phyloP scores from a whole-genome alignment of 2,329 filamentous ascomycete species.

The Scopulariopsis brevicaulis region DNA sequence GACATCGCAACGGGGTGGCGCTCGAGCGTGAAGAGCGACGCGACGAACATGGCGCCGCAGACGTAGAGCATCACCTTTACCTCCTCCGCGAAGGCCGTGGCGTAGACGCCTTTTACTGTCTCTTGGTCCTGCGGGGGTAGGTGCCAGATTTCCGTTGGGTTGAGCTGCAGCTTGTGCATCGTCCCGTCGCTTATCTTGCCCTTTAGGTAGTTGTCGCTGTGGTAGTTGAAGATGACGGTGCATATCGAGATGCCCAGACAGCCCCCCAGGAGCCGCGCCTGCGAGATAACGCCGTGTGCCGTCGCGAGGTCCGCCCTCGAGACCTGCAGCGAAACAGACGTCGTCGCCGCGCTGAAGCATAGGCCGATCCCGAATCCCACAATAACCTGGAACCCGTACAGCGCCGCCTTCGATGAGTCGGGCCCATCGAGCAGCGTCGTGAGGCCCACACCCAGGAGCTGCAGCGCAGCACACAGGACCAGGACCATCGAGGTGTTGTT shows the following conservation, averaged over 20 bases:
- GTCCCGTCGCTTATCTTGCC: slow-evolving; percentile 21
- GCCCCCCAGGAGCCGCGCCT: slow-evolving; percentile 48
- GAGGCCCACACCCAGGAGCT: slow-evolving; percentile 38
- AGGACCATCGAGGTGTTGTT: slow-evolving; percentile 43
- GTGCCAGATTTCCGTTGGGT: slow-evolving; percentile 18
- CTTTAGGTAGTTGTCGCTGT: slow-evolving; percentile 24
- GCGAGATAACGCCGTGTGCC: slow-evolving; percentile 47
- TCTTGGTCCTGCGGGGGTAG: slow-evolving; percentile 12
- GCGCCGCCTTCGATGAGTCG: slow-evolving; percentile 20
- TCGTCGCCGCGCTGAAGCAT: slow-evolving; percentile 43
- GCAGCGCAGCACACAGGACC: slow-evolving; percentile 34
- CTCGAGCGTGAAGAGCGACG: slow-evolving; percentile 32
- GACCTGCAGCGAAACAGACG: slow-evolving; percentile 41
- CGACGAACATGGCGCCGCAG: slow-evolving; percentile 28
- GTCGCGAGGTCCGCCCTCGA: slow-evolving; percentile 40
- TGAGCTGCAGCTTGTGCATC: slow-evolving; percentile 30
- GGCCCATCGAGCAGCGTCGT: slow-evolving; percentile 29
- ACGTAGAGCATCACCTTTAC: slow-evolving; percentile 33
- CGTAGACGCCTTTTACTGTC: slow-evolving; percentile 28
- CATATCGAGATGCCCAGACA: slow-evolving; percentile 46
- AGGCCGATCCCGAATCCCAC: slow-evolving; percentile 49
- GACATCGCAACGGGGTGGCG: slow-evolving; percentile 23
- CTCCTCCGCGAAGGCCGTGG: slow-evolving; percentile 31
- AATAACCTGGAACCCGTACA: slow-evolving; percentile 44
- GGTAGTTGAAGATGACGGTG: slow-evolving; percentile 44